Evolutionary conservation across 176 grass and related monocot genomes (phyloP).

Genomic region (Phyllostachys edulis): DNA sequence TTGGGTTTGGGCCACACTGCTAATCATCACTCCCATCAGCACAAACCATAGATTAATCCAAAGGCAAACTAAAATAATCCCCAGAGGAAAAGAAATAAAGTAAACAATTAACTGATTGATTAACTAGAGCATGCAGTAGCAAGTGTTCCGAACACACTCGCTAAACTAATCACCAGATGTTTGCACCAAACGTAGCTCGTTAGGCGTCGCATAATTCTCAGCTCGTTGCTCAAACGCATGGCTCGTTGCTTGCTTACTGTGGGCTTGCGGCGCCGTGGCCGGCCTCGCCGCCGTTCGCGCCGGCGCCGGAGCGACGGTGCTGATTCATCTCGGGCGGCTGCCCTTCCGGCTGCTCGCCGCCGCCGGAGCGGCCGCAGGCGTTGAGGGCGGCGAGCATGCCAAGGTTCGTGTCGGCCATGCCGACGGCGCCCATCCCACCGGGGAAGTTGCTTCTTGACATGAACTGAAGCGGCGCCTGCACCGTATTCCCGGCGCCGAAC

Average conservation of each 20-base stretch:
- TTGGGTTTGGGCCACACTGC: slow-evolving; percentile 34
- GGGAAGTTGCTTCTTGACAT: slow-evolving; percentile 58
- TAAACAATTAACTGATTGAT: slow-evolving; percentile 46
- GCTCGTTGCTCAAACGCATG: neutral
- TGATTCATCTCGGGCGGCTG: slow-evolving; percentile 27
- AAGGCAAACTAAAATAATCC: slow-evolving; percentile 44
- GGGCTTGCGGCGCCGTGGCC: slow-evolving; percentile 44
- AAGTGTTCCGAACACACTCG: slow-evolving; percentile 38
- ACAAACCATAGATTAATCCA: slow-evolving; percentile 49
- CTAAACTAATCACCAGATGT: slow-evolving; percentile 35
- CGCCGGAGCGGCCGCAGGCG: slow-evolving; percentile 43
- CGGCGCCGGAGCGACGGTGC: slow-evolving; percentile 23
- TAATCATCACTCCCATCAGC: slow-evolving; percentile 51
- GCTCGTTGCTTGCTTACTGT: slow-evolving; percentile 36
- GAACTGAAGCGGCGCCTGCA: slow-evolving; percentile 78
- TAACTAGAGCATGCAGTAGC: slow-evolving; percentile 45
- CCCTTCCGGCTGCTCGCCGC: slow-evolving; percentile 28
- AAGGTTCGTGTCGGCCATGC: slow-evolving; percentile 56
- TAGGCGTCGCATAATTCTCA: neutral
- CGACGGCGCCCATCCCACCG: slow-evolving; percentile 41
- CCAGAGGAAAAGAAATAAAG: slow-evolving; percentile 34
- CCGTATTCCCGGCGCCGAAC: slow-evolving; percentile 38
- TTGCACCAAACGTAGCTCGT: slow-evolving; percentile 19
- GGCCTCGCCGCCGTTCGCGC: slow-evolving; percentile 43
- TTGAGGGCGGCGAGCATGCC: slow-evolving; percentile 90